Evolutionary conservation across 345 rosid genomes (phyloP), one percentile per base, ranked within the genome.

Genomic region (Geranium brycei): DNA sequence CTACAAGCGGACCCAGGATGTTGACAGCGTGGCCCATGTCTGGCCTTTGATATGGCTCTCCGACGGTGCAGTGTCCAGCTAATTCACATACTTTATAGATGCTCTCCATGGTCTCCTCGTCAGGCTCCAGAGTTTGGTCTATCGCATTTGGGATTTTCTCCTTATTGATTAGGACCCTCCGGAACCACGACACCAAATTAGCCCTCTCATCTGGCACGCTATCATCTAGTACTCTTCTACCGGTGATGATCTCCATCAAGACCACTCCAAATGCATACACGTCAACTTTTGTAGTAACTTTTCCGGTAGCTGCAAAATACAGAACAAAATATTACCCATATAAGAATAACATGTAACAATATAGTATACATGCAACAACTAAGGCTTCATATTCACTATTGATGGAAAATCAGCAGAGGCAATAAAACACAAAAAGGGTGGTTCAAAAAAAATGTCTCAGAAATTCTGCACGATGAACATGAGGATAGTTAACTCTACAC

Each of bases 11-110:
- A 35, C 81, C 83, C 15, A 91, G 55, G 4, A 89, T 76, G 55
- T 83, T 83, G 30, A 91, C 98, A 0, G 86, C 95, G 18, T 89
- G 95, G 12, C 96, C 91, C 87, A 91, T 87, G 69, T 89, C 96
- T 1, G 98, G 98, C 76, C 95, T 78, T 63, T 83, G 98, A 53
- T 70, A 60, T 11, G 96, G 95, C 63, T 91, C 96, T 0, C 87
- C 77, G 10, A 85, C 84, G 11, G 98, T 91, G 83, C 96, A 91
- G 23, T 91, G 95, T 51, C 91, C 96, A 11, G 96, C 91, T 15
- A 91, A 78, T 73, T 91, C 88, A 10, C 85, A 89, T n/a, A 87
- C 95, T 65, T 77, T 81, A 70, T 57, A 57, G 19, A 91, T 80
- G 77, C 83, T 85, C 38, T 62, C 82, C 66, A 85, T 6, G 38